Conservation (phyloP, 805 yeast genomes). For the Kuraishia hungarica region DNA sequence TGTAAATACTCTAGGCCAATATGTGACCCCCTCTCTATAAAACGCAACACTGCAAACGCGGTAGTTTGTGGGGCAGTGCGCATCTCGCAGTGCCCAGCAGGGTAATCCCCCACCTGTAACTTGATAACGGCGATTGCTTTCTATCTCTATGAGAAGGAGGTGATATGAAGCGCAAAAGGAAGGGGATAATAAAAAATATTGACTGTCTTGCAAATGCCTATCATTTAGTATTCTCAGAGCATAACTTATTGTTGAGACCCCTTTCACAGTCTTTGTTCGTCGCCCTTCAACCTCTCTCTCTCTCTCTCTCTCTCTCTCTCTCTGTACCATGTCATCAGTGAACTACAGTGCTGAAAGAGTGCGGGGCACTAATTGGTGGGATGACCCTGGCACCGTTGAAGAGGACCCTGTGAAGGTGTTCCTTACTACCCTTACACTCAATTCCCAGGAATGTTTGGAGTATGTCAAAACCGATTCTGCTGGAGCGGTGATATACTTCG, state of each 20-base stretch:
- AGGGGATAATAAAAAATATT: no score
- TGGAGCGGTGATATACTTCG: conserved; percentile 41
- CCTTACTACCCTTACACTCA: conserved; percentile 1
- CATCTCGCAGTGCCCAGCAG: neutral
- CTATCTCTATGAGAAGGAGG: no score
- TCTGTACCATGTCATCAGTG: neutral
- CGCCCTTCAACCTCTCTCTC: no score
- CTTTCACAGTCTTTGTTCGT: no score
- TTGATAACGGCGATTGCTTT: no score
- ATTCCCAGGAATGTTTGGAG: conserved; percentile 1
- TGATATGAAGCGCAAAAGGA: no score
- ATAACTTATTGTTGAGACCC: no score
- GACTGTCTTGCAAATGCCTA: no score
- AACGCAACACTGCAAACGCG: neutral
- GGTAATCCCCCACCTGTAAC: neutral
- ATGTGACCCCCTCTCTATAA: no score
- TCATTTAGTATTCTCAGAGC: no score
- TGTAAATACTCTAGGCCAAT: no score
- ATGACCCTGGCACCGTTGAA: neutral
- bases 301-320: no score
- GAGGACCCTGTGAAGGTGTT: neutral
- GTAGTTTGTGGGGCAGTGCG: neutral
- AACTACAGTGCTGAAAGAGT: neutral
- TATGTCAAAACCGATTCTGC: conserved; percentile 15
- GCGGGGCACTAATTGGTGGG: neutral